Conservation (phyloP, 805 yeast genomes). For the Candida insectalens region DNA sequence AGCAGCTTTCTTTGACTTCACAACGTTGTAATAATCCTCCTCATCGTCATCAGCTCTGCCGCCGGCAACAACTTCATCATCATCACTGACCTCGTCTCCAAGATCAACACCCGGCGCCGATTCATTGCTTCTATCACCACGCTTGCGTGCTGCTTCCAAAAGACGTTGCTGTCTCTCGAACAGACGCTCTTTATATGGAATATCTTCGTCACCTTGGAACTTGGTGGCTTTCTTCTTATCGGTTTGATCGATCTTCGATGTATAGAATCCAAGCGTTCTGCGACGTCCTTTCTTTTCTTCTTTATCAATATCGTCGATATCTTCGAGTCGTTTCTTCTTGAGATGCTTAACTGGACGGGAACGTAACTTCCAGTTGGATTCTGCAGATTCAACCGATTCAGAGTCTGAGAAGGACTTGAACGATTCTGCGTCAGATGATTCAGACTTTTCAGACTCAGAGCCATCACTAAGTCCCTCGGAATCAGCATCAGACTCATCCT, state of each 20-base stretch:
- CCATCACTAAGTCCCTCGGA: not conserved
- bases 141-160: conserved; percentile 76
- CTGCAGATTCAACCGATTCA: not conserved
- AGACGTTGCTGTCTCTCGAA: conserved; percentile 86
- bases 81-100: conserved; percentile 38
- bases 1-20: conserved; percentile 37
- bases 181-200: conserved; percentile 85
- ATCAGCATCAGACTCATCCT: conserved; percentile 3
- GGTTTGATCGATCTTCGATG: conserved; percentile 90
- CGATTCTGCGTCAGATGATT: conserved; percentile 34
- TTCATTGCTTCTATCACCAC: conserved; percentile 52
- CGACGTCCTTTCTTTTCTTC: conserved; percentile 80
- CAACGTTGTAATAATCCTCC: conserved; percentile 47
- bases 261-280: conserved; percentile 84
- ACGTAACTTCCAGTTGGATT: not conserved
- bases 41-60: conserved; percentile 13
- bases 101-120: conserved; percentile 41
- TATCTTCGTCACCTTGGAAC: conserved; percentile 75
- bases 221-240: conserved; percentile 50
- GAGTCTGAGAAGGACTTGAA: conserved; percentile 25
- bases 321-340: conserved; percentile 40
- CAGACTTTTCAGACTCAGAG: conserved; percentile 1
- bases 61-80: too few relatives aligned
- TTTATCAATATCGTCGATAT: conserved; percentile 70
- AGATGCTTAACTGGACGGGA: conserved; percentile 41